phyloP scores from a whole-genome alignment of 1,284 basidiomycete genomes.

The Ceratobasidium sp. region DNA sequence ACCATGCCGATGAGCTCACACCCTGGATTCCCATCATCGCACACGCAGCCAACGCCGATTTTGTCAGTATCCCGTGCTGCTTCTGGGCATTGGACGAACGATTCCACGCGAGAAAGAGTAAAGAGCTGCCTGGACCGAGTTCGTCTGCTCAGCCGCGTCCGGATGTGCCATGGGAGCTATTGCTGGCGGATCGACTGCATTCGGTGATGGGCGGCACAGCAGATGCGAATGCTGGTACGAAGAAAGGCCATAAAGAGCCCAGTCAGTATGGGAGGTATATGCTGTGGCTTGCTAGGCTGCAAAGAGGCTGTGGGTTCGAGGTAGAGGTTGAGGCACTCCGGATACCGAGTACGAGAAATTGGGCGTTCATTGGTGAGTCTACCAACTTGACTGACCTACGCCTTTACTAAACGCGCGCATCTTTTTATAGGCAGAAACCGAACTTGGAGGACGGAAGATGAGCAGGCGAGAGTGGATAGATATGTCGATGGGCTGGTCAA shows the following conservation, averaged over 20 bases:
- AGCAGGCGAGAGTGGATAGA: conserved; percentile 31
- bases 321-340: conserved; percentile 87
- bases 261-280: conserved; percentile 62
- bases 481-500: conserved; percentile 59
- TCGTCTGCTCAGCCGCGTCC: conserved; percentile 52
- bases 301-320: conserved; percentile 81
- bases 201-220: conserved; percentile 53
- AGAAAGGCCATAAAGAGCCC: conserved; percentile 43
- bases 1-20: conserved; percentile 96
- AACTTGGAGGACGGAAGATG: conserved; percentile 34
- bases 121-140: conserved; percentile 50
- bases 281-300: conserved; percentile 80
- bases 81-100: conserved; percentile 77
- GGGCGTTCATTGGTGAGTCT: conserved; percentile 83
- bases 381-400: conserved; percentile 5
- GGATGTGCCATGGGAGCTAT: conserved; percentile 29
- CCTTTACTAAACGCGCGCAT: conserved; percentile 1
- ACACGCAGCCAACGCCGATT: conserved; percentile 74
- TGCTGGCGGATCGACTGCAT: conserved; percentile 53
- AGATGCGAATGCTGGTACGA: conserved; percentile 48
- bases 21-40: conserved; percentile 86
- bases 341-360: conserved; percentile 93
- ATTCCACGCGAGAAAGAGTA: conserved; percentile 51
- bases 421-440: conserved; percentile 45
- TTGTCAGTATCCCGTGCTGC: conserved; percentile 93